These are phyloP conservation scores for Chondrus crispus DNA, from an alignment of 23 red algal species.

Conservation along the genomic window DNA sequence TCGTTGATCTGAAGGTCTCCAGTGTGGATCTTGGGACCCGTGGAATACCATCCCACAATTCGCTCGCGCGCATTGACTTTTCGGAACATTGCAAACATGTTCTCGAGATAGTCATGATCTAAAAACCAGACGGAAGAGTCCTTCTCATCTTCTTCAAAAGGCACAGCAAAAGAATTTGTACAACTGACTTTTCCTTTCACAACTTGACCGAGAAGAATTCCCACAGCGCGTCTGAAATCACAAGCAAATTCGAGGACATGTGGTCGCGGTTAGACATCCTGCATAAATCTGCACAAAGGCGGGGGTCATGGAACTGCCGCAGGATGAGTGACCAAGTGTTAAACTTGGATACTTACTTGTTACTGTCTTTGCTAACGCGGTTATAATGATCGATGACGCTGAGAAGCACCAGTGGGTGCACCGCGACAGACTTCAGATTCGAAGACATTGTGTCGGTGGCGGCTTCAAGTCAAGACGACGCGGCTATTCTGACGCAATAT, in stretches of 20 bases:
- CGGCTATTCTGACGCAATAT: too few relatives aligned
- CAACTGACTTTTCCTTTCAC: slow-evolving; percentile 73
- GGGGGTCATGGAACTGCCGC: not conserved
- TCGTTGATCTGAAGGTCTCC: slow-evolving; percentile 93
- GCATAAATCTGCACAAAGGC: not conserved
- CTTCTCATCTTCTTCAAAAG: slow-evolving; percentile 97
- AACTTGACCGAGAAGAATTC: slow-evolving; percentile 85
- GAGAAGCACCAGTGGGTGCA: slow-evolving; percentile 94
- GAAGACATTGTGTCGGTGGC: too few relatives aligned
- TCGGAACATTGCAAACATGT: slow-evolving; percentile 97
- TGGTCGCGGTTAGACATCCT: not conserved
- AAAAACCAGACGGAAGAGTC: slow-evolving; percentile 92
- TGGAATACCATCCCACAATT: slow-evolving; percentile 98
- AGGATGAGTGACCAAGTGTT: not conserved
- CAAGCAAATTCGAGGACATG: not conserved
- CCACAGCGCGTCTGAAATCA: slow-evolving; percentile 79
- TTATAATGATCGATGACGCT: slow-evolving; percentile 98
- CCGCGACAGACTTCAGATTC: slow-evolving; percentile 69
- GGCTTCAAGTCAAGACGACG: too few relatives aligned
- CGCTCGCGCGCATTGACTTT: slow-evolving; percentile 94
- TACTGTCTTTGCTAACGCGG: slow-evolving; percentile 81
- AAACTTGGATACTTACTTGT: slow-evolving; percentile 48
- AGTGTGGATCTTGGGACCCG: slow-evolving; percentile 93
- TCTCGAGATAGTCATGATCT: slow-evolving; percentile 97
- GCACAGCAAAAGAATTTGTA: slow-evolving; percentile 96